phyloP scores from a whole-genome alignment of 2,329 filamentous ascomycete genomes.

The Botrytis cinerea region DNA sequence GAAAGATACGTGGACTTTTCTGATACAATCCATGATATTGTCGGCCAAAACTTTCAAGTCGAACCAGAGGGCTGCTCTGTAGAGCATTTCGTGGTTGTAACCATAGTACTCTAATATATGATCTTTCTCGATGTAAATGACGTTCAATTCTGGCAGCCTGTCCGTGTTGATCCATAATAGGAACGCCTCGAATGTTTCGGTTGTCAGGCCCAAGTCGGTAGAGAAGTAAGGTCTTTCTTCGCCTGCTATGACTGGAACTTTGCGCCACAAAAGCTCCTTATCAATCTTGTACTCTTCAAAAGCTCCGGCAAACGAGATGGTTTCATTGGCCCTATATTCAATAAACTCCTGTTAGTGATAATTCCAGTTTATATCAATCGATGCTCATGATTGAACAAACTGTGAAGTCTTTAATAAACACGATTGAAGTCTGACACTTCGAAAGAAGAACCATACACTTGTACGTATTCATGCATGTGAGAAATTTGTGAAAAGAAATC shows the following conservation, averaged over 20 bases:
- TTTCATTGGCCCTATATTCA: neutral
- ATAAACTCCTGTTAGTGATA: neutral
- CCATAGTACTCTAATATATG: neutral
- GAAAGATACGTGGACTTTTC: neutral
- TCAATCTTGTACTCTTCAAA: fast-evolving
- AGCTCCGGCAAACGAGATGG: neutral
- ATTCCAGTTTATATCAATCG: neutral
- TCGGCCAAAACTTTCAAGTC: neutral
- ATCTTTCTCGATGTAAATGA: neutral
- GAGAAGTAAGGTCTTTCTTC: fast-evolving
- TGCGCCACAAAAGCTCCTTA: neutral
- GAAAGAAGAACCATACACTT: neutral
- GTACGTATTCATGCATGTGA: neutral
- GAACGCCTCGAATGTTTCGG: neutral
- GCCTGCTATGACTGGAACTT: fast-evolving
- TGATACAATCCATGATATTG: neutral
- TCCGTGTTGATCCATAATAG: neutral
- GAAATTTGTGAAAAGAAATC: neutral
- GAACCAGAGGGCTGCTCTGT: neutral
- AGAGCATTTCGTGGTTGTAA: neutral
- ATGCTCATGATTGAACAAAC: neutral
- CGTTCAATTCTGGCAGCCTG: neutral
- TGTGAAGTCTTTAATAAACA: neutral
- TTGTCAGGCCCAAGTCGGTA: fast-evolving
- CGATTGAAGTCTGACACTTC: no score